Percentiles rank a stretch among this genome's conserved stretches.
phyloP scores from a whole-genome alignment of 768 basidiomycete genomes.

The Hericium erinaceus region DNA sequence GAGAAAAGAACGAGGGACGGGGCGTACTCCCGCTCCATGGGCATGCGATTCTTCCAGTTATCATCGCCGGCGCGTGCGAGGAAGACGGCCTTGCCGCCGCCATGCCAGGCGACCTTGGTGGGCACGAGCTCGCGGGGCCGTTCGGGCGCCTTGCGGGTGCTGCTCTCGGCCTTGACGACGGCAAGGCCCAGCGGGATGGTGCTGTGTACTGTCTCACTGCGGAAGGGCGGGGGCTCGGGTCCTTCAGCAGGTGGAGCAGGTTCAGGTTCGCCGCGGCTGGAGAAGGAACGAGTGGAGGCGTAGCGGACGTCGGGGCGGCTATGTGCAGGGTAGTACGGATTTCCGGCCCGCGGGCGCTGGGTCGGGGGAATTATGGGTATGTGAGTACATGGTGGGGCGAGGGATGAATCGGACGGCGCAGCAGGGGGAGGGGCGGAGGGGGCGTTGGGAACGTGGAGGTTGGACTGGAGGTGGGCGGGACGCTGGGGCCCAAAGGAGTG shows the following conservation, averaged over 20 bases:
- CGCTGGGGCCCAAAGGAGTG: constrained; percentile 7
- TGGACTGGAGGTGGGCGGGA: constrained; percentile 9
- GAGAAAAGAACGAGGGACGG: constrained; percentile 6
- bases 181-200: constrained; percentile 49
- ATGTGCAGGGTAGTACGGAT: constrained; percentile 17
- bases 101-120: constrained; percentile 52
- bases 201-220: constrained; percentile 57
- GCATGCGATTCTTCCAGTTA: constrained; percentile 62
- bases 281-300: constrained; percentile 35
- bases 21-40: constrained; percentile 57
- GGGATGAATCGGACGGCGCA: constrained; percentile 28
- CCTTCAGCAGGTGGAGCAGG: constrained; percentile 17
- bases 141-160: constrained; percentile 25
- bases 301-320: constrained; percentile 23
- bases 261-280: constrained; percentile 29
- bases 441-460: not conserved
- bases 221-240: constrained; percentile 34
- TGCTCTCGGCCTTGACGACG: constrained; percentile 27
- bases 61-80: constrained; percentile 67
- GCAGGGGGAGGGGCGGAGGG: constrained; percentile 13
- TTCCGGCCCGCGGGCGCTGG: constrained; percentile 16
- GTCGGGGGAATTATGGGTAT: constrained; percentile 25
- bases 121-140: constrained; percentile 10
- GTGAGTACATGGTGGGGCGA: constrained; percentile 34
- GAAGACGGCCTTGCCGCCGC: constrained; percentile 50